A percentile compares a stretch with the other conserved stretches of the same genome.
These are phyloP conservation scores for Calonectria ilicicola DNA, from an alignment of 2,329 filamentous ascomycete genomes.

Conservation along the genomic window DNA sequence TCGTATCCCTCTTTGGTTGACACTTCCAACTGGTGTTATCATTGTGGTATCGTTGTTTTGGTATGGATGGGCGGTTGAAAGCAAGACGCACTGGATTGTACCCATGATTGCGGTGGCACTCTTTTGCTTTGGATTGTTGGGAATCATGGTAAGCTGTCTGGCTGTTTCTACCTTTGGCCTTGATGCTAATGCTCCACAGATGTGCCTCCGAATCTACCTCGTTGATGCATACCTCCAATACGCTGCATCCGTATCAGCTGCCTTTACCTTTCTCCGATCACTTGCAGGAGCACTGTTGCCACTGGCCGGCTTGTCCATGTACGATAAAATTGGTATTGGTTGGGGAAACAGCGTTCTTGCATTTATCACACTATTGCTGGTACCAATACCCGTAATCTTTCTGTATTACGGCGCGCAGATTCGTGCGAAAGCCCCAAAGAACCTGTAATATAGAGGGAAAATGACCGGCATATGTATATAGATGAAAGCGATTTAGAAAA, in stretches of 20 bases:
- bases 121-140: conserved; percentile 58
- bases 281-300: conserved; percentile 76
- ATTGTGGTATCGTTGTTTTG: conserved; percentile 43
- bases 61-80: conserved; percentile 46
- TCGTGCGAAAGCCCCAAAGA: conserved; percentile 35
- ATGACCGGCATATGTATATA: neutral
- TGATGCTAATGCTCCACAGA: conserved; percentile 25
- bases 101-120: conserved; percentile 54
- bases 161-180: too few species aligned
- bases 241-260: conserved; percentile 46
- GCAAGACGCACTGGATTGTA: conserved; percentile 44
- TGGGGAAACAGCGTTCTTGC: conserved; percentile 57
- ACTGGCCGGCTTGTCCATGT: conserved; percentile 62
- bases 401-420: conserved; percentile 37
- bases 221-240: conserved; percentile 47
- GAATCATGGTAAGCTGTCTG: conserved; percentile 48
- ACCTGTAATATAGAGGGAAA: conserved; percentile 23
- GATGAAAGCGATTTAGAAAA: neutral
- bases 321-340: conserved; percentile 56
- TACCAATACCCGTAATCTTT: conserved; percentile 30
- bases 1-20: conserved; percentile 43
- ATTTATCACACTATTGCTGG: conserved; percentile 54
- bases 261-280: conserved; percentile 53
- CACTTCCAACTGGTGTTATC: conserved; percentile 37
- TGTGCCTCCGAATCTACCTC: conserved; percentile 52